Evolutionary conservation across 345 rosid genomes (phyloP), one percentile per base, ranked within the genome.

Genomic region (Euphorbia pulcherrima): DNA sequence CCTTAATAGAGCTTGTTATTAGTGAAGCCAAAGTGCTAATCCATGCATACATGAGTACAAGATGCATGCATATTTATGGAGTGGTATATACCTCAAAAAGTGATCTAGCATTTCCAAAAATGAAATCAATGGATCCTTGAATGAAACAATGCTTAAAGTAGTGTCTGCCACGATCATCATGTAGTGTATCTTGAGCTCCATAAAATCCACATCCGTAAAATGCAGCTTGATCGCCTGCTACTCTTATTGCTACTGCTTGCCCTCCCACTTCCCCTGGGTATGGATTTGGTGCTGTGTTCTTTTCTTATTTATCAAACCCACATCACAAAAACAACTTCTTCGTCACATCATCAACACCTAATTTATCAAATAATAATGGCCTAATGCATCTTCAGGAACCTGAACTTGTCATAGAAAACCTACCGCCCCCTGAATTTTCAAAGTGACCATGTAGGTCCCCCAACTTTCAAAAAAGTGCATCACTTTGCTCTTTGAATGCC

Each of bases 161-260:
- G 72, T 92, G 98, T 57, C 83, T 83, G 17, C 97, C 98, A 12
- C 47, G 68, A 67, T 88, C 85, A 54, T 92, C 98, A 72, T 77
- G 79, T 63, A 92, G 94, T 0, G 97, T 92, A 76, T 92, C 98
- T 85, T 92, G 98, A 11, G 91, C 87, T 64, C 98, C 91, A 48
- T 77, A 90, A 68, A 92, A 88, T 54, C 98, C 97, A 71, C 97
- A 92, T 0, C 86, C 81, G 33, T 84, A 88, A 71, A 92, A 88
- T 0, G 97, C 95, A 24, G 88, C 85, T 72, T 83, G 86, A 64
- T 92, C 95, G 8, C 92, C 97, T 26, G 78, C 85, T 29, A 88
- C 75, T 79, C 88, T 84, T 35, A 88, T 70, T 26, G 98, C 98
- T 62, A 92, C 87, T 29, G 87, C 98, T 75, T 92, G 98, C n/a